Conservation (phyloP, 2,329 filamentous ascomycete genomes). For the Colletotrichum agaves region DNA sequence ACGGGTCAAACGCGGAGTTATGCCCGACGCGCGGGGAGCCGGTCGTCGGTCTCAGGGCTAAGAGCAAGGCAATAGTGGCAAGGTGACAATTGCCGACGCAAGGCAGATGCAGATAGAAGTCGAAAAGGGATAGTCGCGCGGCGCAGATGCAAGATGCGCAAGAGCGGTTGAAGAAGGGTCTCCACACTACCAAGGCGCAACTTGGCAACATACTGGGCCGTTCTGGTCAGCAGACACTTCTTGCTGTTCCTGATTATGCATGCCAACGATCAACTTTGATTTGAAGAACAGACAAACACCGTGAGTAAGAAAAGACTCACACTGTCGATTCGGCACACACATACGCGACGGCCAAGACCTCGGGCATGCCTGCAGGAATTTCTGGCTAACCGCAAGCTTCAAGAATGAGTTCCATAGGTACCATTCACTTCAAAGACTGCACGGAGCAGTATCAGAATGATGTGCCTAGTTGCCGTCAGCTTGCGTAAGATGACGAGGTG, state of each 20-base stretch:
- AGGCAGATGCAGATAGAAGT: background rate
- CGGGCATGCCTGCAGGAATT: conserved; percentile 25
- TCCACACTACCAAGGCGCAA: background rate
- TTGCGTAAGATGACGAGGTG: conserved; percentile 7
- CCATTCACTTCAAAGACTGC: too few relatives aligned
- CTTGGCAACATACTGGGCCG: conserved; percentile 14
- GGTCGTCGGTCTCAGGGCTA: background rate
- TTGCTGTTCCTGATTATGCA: conserved; percentile 3
- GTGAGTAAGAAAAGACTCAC: conserved; percentile 5
- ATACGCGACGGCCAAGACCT: conserved; percentile 8
- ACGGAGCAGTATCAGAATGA: background rate
- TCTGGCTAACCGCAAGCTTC: too few relatives aligned
- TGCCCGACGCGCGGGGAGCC: conserved; percentile 13
- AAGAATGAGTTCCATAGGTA: too few relatives aligned
- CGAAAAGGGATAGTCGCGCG: conserved; percentile 11
- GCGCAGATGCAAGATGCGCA: conserved; percentile 19
- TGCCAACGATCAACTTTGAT: background rate
- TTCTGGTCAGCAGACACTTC: conserved; percentile 29
- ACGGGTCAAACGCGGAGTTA: background rate
- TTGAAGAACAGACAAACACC: conserved; percentile 26
- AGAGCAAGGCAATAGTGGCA: background rate
- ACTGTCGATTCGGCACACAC: conserved; percentile 12
- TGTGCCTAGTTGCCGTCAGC: background rate
- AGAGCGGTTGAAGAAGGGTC: background rate
- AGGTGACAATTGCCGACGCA: conserved; percentile 23